Percentiles rank a stretch among this genome's conserved stretches.
Evolutionary conservation across 2,329 filamentous ascomycete species (phyloP).

Genomic region (Diaporthe longicolla): DNA sequence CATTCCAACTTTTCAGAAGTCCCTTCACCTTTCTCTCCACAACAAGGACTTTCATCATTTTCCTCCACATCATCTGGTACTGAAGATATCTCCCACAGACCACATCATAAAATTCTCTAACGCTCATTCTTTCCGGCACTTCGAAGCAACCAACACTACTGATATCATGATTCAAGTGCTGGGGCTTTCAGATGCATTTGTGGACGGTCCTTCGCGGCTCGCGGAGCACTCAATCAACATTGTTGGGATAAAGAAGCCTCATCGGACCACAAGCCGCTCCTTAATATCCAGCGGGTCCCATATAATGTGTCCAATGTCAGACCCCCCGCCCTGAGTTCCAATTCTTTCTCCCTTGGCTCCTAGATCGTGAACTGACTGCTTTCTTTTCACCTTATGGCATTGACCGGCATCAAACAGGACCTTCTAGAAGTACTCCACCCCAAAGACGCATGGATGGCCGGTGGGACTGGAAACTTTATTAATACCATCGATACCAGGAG

Average conservation of each 20-base stretch:
- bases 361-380: neutral
- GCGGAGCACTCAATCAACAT: neutral
- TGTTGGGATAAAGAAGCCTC: neutral
- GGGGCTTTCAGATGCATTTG: neutral
- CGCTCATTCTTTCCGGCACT: neutral
- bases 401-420: neutral
- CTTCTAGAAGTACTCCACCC: neutral
- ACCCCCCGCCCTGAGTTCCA: too few relatives aligned
- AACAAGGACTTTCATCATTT: neutral
- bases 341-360: neutral
- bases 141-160: neutral
- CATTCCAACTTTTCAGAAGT: neutral
- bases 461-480: neutral
- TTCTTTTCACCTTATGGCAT: too few relatives aligned
- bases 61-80: neutral
- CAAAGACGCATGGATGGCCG: constrained; percentile 8
- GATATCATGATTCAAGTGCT: neutral
- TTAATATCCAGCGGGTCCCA: too few relatives aligned
- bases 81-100: too few relatives aligned
- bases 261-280: too few relatives aligned
- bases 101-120: too few relatives aligned
- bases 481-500: neutral
- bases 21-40: neutral
- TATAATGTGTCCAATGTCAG: neutral
- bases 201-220: neutral